Conservation (phyloP, 2,329 filamentous ascomycete species). For the Cryphonectria japonica region DNA sequence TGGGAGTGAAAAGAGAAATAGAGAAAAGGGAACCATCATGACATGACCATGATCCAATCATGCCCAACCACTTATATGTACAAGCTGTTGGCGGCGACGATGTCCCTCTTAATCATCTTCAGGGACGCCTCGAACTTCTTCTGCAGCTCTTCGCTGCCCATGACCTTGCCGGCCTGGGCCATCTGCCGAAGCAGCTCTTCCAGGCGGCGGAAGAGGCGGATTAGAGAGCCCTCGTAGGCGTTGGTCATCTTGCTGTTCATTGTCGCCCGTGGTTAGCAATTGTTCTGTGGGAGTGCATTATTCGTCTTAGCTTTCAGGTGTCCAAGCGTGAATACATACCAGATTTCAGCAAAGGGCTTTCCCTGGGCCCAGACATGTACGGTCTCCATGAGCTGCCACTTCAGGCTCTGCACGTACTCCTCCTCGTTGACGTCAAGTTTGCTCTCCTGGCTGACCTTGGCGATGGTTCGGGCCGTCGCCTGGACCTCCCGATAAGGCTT, state of each 20-base stretch:
- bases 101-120: conserved; percentile 85
- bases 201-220: conserved; percentile 91
- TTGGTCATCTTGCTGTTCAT: conserved; percentile 90
- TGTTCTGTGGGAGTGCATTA: background rate
- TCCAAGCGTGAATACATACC: conserved; percentile 62
- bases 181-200: conserved; percentile 95
- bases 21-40: background rate
- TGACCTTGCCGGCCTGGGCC: conserved; percentile 93
- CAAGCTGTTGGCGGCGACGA: conserved; percentile 91
- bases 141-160: conserved; percentile 94
- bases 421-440: conserved; percentile 95
- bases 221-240: conserved; percentile 94
- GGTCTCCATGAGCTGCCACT: conserved; percentile 96
- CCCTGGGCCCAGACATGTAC: conserved; percentile 91
- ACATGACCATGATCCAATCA: background rate
- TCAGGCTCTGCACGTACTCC: conserved; percentile 86
- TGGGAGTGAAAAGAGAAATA: background rate
- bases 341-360: conserved; percentile 88
- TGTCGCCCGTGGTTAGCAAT: conserved; percentile 28
- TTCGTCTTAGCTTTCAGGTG: background rate
- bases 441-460: conserved; percentile 92
- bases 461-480: conserved; percentile 82
- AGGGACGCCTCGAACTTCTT: conserved; percentile 89
- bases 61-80: conserved; percentile 68
- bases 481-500: conserved; percentile 89